These are phyloP conservation scores for Pholiota conissans DNA, from an alignment of 768 basidiomycete species.

Conservation along the genomic window DNA sequence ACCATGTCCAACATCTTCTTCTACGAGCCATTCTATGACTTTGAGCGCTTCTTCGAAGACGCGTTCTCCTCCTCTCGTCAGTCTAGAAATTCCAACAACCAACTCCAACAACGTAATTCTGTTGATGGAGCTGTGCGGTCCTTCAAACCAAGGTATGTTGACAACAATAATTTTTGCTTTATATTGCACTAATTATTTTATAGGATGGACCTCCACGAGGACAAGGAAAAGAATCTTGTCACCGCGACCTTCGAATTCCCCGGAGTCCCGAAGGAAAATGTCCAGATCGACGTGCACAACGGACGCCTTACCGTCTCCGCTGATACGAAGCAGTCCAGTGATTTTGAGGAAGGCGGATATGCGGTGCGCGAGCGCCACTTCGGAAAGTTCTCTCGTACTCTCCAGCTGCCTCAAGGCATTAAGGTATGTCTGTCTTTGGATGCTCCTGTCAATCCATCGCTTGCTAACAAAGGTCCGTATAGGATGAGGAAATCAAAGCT, in stretches of 20 bases:
- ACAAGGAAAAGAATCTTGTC: slow-evolving; percentile 43
- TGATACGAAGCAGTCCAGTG: slow-evolving; percentile 34
- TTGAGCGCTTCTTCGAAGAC: slow-evolving; percentile 43
- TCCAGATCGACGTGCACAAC: slow-evolving; percentile 51
- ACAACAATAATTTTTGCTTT: neutral
- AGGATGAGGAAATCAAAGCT: neutral
- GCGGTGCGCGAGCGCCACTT: slow-evolving; percentile 49
- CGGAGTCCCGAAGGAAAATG: slow-evolving; percentile 49
- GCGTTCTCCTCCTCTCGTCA: slow-evolving; percentile 21
- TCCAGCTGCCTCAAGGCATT: slow-evolving; percentile 52
- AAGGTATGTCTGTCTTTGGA: slow-evolving; percentile 38
- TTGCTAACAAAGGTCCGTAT: too few relatives aligned
- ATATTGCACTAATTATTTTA: neutral
- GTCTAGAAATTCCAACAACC: neutral
- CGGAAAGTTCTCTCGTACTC: slow-evolving; percentile 43
- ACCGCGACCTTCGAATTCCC: slow-evolving; percentile 62
- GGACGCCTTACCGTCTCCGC: slow-evolving; percentile 52
- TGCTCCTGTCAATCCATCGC: too few relatives aligned
- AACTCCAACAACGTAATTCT: neutral
- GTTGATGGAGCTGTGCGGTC: neutral
- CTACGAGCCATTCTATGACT: slow-evolving; percentile 34
- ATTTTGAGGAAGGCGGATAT: slow-evolving; percentile 36
- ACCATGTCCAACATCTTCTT: slow-evolving; percentile 18
- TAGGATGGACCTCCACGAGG: slow-evolving; percentile 59
- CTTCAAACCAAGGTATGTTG: neutral